These are phyloP conservation scores for Saturnispora besseyi DNA, from an alignment of 805 yeast species.

Conservation along the genomic window DNA sequence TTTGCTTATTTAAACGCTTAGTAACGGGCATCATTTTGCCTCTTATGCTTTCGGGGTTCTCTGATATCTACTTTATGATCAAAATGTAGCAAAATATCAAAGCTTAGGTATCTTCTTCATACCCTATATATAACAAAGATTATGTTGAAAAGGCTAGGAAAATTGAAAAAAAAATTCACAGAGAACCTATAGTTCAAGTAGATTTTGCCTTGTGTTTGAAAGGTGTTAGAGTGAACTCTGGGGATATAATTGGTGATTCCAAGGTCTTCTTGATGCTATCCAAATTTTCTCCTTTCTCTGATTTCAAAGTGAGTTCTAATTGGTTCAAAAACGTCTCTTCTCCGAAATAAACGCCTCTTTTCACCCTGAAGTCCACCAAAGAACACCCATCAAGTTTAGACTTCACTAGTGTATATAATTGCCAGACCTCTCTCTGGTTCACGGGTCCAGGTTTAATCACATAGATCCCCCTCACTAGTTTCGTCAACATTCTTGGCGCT, in stretches of 20 bases:
- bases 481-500: neutral
- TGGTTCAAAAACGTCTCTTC: conserved; percentile 9
- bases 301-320: conserved; percentile 9
- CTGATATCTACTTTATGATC: too few species aligned
- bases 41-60: too few species aligned
- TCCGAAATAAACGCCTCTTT: conserved; percentile 14
- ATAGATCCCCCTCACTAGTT: conserved; percentile 1
- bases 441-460: conserved; percentile 14
- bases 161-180: too few species aligned
- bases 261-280: neutral
- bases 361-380: conserved; percentile 16
- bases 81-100: too few species aligned
- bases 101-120: too few species aligned
- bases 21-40: too few species aligned
- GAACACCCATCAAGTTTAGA: neutral
- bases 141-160: too few species aligned
- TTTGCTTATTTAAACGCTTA: too few species aligned
- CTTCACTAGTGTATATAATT: conserved; percentile 9
- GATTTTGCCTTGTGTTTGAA: neutral
- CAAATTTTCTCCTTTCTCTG: conserved; percentile 33
- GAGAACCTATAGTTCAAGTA: neutral
- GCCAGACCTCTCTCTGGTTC: conserved; percentile 19
- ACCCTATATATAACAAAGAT: too few species aligned
- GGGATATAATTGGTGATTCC: neutral
- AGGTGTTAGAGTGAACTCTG: too few species aligned